A percentile compares a stretch with the other conserved stretches of the same genome.
These are phyloP conservation scores for Cymbopogon flexuosus DNA, from an alignment of 202 grass and related monocot species.

Conservation along the genomic window DNA sequence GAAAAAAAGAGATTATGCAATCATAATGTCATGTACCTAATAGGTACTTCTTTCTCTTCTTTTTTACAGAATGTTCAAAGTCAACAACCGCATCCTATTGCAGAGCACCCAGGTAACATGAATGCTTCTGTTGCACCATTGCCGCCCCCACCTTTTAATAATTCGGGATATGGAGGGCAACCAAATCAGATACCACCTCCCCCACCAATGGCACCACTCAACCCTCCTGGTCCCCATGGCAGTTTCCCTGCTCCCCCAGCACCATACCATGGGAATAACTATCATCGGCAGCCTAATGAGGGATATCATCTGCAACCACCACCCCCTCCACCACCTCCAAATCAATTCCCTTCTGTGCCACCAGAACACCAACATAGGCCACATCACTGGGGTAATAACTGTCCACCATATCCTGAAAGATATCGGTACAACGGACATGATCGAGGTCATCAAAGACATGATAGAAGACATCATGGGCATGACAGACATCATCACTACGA, in stretches of 20 bases:
- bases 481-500: constrained; percentile 29
- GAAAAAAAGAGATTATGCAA: not conserved
- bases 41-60: not conserved
- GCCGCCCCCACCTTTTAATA: constrained; percentile 56
- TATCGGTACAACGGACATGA: constrained; percentile 42
- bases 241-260: constrained; percentile 36
- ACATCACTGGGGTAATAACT: constrained; percentile 50
- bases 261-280: constrained; percentile 60
- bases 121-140: constrained; percentile 41
- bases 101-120: constrained; percentile 38
- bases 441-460: constrained; percentile 42
- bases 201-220: constrained; percentile 34
- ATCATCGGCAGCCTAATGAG: constrained; percentile 51
- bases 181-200: constrained; percentile 60
- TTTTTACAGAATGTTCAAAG: constrained; percentile 62
- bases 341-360: constrained; percentile 60
- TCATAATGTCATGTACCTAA: constrained; percentile 37
- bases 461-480: constrained; percentile 36
- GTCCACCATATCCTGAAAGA: constrained; percentile 58
- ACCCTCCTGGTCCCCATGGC: constrained; percentile 42
- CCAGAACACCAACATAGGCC: constrained; percentile 59
- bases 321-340: constrained; percentile 53
- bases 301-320: constrained; percentile 73
- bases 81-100: constrained; percentile 44
- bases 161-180: constrained; percentile 51